Conservation (phyloP, 2,329 filamentous ascomycete genomes). For the Sarocladium brachiariae region DNA sequence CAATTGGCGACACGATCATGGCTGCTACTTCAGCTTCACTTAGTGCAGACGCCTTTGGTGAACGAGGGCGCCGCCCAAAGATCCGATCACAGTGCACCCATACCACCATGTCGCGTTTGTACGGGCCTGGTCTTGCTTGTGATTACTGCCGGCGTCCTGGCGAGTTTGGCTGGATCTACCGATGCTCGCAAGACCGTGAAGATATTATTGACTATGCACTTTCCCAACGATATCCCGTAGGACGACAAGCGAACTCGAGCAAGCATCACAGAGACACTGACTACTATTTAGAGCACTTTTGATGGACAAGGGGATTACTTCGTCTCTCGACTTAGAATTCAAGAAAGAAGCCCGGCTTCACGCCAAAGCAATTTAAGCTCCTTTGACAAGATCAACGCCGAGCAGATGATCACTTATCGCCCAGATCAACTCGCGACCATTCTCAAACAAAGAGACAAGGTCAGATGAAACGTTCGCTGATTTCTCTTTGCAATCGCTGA, state of each 20-base stretch:
- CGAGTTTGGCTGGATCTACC: constrained; percentile 64
- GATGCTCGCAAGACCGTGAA: constrained; percentile 60
- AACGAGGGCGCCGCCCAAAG: not conserved
- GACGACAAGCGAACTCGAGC: not conserved
- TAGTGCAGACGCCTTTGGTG: not conserved
- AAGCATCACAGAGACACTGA: not conserved
- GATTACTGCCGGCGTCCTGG: constrained; percentile 48
- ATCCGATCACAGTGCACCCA: constrained; percentile 53
- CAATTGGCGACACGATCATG: too few species aligned
- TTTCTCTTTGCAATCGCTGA: not conserved
- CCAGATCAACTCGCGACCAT: constrained; percentile 40
- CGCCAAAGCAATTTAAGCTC: constrained; percentile 37
- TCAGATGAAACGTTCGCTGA: constrained; percentile 19
- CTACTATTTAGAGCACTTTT: constrained; percentile 22
- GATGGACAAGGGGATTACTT: constrained; percentile 28
- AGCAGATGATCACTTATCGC: constrained; percentile 37
- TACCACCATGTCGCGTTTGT: constrained; percentile 59
- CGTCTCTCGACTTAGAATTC: constrained; percentile 24
- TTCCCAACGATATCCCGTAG: constrained; percentile 17
- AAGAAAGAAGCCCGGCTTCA: constrained; percentile 32
- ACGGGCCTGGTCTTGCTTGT: constrained; percentile 47
- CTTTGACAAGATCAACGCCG: constrained; percentile 35
- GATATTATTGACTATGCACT: constrained; percentile 27
- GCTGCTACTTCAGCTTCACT: not conserved
- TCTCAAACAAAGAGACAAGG: constrained; percentile 43